phyloP scores from a whole-genome alignment of 805 yeast genomes.

The Yamadazyma akitaensis region DNA sequence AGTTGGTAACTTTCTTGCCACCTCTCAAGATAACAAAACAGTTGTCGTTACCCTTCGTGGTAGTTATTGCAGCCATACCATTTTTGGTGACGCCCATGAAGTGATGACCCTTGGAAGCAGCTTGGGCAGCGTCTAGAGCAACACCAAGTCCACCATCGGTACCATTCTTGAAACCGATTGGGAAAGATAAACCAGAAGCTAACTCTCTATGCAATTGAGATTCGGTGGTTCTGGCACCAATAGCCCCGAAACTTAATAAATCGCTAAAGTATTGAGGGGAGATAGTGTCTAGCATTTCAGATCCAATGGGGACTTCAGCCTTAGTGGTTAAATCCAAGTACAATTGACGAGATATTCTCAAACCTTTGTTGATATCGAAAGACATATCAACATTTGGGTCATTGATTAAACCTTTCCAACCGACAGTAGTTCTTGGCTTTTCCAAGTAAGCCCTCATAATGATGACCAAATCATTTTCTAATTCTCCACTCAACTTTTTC shows the following conservation, averaged over 20 bases:
- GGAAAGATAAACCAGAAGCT: conserved; percentile 96
- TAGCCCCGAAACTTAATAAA: conserved; percentile 93
- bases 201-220: conserved; percentile 96
- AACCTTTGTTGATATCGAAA: conserved; percentile 92
- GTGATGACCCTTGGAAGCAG: conserved; percentile 91
- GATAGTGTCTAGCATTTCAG: conserved; percentile 96
- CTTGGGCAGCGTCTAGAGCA: conserved; percentile 89
- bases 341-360: conserved; percentile 82
- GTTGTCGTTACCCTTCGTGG: conserved; percentile 90
- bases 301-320: conserved; percentile 75
- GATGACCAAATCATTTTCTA: conserved; percentile 72
- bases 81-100: conserved; percentile 94
- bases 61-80: conserved; percentile 93
- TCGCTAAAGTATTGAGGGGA: conserved; percentile 95
- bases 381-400: conserved; percentile 95
- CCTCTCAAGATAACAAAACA: conserved; percentile 93
- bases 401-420: conserved; percentile 97
- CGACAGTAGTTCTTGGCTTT: conserved; percentile 97
- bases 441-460: conserved; percentile 98
- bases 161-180: conserved; percentile 97
- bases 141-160: conserved; percentile 95
- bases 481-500: conserved; percentile 52
- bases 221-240: conserved; percentile 98
- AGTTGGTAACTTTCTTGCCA: conserved; percentile 91
- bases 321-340: conserved; percentile 77